Conservation (phyloP, 306 rosid genomes). For the Fragaria vesca region DNA sequence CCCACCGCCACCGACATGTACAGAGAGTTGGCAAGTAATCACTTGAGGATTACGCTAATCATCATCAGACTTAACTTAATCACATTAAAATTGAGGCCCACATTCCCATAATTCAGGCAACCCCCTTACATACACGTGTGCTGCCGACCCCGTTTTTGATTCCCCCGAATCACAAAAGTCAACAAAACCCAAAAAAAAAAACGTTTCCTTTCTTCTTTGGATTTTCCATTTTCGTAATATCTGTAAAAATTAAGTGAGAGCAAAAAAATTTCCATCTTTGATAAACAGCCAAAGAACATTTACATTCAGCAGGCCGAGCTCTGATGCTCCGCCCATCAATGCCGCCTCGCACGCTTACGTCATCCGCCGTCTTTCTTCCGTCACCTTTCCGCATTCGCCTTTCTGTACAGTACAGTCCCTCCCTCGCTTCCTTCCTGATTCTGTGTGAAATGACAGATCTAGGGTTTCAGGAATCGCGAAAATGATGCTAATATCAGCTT, state of each 20-base stretch:
- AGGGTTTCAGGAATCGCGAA: constrained; percentile 20
- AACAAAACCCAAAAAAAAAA: neutral
- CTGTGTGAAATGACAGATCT: constrained; percentile 26
- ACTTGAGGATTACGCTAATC: too few species aligned
- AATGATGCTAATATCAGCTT: neutral
- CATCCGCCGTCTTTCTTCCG: neutral
- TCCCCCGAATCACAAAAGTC: neutral
- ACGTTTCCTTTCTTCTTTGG: neutral
- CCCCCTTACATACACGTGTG: too few species aligned
- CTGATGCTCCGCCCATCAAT: constrained; percentile 8
- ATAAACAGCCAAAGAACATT: neutral
- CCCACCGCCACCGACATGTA: too few species aligned
- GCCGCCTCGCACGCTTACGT: constrained; percentile 6
- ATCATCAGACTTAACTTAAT: too few species aligned
- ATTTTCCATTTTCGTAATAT: neutral
- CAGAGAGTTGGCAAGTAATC: too few species aligned
- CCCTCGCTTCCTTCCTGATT: neutral
- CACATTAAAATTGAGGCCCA: too few species aligned
- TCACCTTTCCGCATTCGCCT: neutral
- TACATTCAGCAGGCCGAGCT: neutral
- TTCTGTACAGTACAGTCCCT: constrained; percentile 4
- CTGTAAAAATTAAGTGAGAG: neutral
- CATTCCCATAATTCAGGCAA: too few species aligned
- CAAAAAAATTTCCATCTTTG: neutral
- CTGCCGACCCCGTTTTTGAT: too few species aligned